Percentiles rank a stretch among this genome's conserved stretches.
phyloP scores from a whole-genome alignment of 352 stramenopile genomes.

The Peronospora destructor region DNA sequence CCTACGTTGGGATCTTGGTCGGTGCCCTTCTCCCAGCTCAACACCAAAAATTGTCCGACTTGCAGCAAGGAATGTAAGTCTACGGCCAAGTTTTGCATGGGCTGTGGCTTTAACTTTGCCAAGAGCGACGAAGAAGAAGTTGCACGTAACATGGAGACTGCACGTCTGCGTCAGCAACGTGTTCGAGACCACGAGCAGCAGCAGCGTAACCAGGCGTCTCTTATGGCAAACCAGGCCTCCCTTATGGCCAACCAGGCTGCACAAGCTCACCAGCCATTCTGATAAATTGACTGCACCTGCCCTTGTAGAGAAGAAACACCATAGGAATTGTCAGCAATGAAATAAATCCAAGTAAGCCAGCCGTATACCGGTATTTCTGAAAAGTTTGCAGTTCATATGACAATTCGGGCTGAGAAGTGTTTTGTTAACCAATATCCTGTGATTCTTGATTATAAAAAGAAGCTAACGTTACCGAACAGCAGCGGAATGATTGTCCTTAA shows the following conservation, averaged over 20 bases:
- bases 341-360: background rate
- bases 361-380: too few relatives aligned
- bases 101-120: slow-evolving; percentile 75
- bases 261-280: slow-evolving; percentile 5
- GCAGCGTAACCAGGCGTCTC: slow-evolving; percentile 52
- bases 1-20: slow-evolving; percentile 38
- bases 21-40: slow-evolving; percentile 26
- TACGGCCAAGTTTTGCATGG: slow-evolving; percentile 74
- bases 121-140: slow-evolving; percentile 74
- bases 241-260: slow-evolving; percentile 27
- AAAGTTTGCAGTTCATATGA: too few relatives aligned
- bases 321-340: slow-evolving; percentile 1
- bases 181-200: slow-evolving; percentile 47
- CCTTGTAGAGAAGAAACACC: slow-evolving; percentile 18
- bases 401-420: too few relatives aligned
- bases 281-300: slow-evolving; percentile 13
- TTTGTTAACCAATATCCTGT: too few relatives aligned
- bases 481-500: too few relatives aligned
- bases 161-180: slow-evolving; percentile 42
- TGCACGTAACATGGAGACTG: slow-evolving; percentile 60
- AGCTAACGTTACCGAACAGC: too few relatives aligned
- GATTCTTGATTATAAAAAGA: too few relatives aligned
- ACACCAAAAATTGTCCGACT: slow-evolving; percentile 51
- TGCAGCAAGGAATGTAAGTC: slow-evolving; percentile 72
- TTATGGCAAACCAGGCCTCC: slow-evolving; percentile 40